Base-by-base conservation (phyloP, 2,329 filamentous ascomycete species). In the Aspergillus pseudonomiae region DNA sequence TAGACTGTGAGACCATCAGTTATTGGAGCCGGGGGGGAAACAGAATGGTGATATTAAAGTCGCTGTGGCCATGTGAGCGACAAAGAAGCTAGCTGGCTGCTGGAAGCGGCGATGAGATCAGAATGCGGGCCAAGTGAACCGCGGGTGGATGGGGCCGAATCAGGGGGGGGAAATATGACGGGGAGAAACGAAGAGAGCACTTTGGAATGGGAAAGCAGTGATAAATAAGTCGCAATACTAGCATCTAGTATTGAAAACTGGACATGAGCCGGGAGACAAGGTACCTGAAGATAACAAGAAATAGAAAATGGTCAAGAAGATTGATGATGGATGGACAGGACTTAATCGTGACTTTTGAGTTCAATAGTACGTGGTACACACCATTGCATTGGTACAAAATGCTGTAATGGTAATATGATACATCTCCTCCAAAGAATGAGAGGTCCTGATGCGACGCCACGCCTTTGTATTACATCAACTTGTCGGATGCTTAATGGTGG, bases 51-150 rank as follows among this genome's bases (percentile, higher is more conserved):
- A 67, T 63, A 67, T 66, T 61, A 62, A 65, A 65, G 50, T 54
- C 64, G 61, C 65, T 67, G 70, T 70, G 71, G 72, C 73, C 72
- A 74, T 75, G 71, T 68, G 72, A 70, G 70, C 67, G 66, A 69
- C 63, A 62, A 62, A 36, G 59, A 54, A 55, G 60, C 32, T 62
- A 63, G 62, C 39, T 61, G 59, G 56, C 62, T 62, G 61, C 57
- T 70, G 64, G 60, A 63, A 63, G 67, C 64, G 62, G 60, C 68
- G 66, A 72, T 70, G 69, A 71, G 67, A 70, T 71, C 67, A 71
- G 68, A 69, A 57, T 64, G 61, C 62, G 57, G 67, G 57, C 60
- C 64, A 48, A 65, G 34, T 65, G 61, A 67, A 67, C 69, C 67
- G 65, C 65, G 67, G 68, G 60, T 64, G 52, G 60, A 61, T 58